Conservation (phyloP, 2,329 filamentous ascomycete species). For the Cercospora zeae-maydis region DNA sequence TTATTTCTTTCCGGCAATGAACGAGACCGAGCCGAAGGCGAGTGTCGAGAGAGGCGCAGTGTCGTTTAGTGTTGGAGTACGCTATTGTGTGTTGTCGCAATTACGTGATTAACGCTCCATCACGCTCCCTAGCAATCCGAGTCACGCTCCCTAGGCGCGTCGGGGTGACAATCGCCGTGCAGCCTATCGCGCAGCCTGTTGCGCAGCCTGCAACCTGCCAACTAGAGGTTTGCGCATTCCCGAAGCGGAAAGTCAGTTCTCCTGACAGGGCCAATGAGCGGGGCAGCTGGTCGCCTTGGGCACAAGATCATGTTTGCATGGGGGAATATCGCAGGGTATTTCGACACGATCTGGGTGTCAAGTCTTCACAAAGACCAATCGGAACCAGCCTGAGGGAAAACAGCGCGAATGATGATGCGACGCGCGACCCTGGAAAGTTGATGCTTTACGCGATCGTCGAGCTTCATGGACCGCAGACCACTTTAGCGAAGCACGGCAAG, state of each 20-base stretch:
- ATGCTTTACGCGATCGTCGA: not conserved
- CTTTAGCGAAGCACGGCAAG: not conserved
- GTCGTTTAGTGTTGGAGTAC: too few species aligned
- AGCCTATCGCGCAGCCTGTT: too few species aligned
- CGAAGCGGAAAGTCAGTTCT: not conserved
- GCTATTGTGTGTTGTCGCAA: too few species aligned
- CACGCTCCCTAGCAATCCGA: too few species aligned
- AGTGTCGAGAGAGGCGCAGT: too few species aligned
- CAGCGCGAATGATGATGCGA: not conserved
- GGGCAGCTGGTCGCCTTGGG: not conserved
- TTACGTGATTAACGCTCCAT: too few species aligned
- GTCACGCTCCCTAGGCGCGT: too few species aligned
- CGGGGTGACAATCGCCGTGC: not conserved
- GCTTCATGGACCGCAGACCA: not conserved
- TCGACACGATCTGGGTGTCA: not conserved
- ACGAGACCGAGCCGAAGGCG: too few species aligned
- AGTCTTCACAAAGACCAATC: not conserved
- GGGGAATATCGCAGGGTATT: not conserved
- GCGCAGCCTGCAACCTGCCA: not conserved
- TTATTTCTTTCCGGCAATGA: too few species aligned
- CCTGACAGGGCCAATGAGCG: not conserved
- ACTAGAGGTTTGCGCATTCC: not conserved
- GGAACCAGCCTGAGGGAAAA: not conserved
- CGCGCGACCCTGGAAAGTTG: slow-evolving; percentile 4
- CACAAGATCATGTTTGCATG: not conserved